Percentiles rank a stretch among this genome's conserved stretches.
These are phyloP conservation scores for Ogataea pini DNA, from an alignment of 805 yeast species.

Conservation along the genomic window DNA sequence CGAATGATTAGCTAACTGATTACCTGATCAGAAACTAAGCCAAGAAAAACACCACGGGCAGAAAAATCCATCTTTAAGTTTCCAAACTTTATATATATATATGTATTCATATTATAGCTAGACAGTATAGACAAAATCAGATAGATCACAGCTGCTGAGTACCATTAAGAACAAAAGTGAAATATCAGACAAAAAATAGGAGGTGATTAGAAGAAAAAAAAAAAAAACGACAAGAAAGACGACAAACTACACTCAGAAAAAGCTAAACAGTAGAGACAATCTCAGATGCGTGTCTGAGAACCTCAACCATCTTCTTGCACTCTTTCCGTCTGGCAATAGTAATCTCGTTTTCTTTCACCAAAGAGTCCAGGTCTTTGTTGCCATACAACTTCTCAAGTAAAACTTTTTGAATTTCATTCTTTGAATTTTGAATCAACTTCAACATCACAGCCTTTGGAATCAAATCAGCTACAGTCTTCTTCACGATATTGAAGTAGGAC, in stretches of 20 bases:
- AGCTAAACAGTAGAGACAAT: conserved; percentile 82
- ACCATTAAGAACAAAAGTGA: too few relatives aligned
- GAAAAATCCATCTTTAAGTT: too few relatives aligned
- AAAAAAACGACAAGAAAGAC: not conserved
- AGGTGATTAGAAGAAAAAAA: too few relatives aligned
- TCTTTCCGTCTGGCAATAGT: conserved; percentile 95
- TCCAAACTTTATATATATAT: too few relatives aligned
- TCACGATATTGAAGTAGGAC: conserved; percentile 89
- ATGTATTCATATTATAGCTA: not conserved
- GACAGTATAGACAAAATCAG: not conserved
- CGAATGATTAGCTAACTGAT: too few relatives aligned
- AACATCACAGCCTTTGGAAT: conserved; percentile 96
- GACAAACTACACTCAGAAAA: too few relatives aligned
- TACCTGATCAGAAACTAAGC: too few relatives aligned
- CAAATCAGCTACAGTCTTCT: conserved; percentile 88
- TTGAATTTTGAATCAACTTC: conserved; percentile 80
- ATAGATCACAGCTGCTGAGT: not conserved
- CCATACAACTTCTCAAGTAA: conserved; percentile 84
- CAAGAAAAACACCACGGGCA: too few relatives aligned
- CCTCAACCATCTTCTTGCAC: conserved; percentile 93
- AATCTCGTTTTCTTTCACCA: conserved; percentile 88
- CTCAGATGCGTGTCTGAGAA: conserved; percentile 83
- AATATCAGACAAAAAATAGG: too few relatives aligned
- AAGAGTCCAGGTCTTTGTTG: conserved; percentile 66
- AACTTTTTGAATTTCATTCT: conserved; percentile 87